These are phyloP conservation scores for Eucalyptus cladocalyx DNA, from an alignment of 345 rosid species.

Conservation along the genomic window DNA sequence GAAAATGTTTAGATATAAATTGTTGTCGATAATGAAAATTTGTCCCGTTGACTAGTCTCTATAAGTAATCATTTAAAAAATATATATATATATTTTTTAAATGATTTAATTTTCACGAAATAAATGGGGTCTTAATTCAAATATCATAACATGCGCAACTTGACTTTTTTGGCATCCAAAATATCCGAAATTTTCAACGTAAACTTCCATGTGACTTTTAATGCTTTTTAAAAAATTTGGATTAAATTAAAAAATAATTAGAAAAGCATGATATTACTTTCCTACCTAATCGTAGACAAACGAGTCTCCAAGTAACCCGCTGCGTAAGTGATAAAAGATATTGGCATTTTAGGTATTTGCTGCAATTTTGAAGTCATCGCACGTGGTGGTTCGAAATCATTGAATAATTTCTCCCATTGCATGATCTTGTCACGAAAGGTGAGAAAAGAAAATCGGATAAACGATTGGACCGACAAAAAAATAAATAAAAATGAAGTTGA, in stretches of 20 bases:
- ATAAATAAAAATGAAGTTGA: not conserved
- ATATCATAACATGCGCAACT: not conserved
- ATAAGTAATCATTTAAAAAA: too few relatives aligned
- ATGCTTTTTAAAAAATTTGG: fast-evolving
- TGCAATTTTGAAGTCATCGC: not conserved
- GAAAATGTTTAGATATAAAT: too few relatives aligned
- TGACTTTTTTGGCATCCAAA: not conserved
- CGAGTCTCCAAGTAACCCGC: not conserved
- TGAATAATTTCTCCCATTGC: not conserved
- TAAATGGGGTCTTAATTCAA: not conserved
- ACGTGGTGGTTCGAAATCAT: not conserved
- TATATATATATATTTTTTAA: too few relatives aligned
- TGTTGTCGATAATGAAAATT: too few relatives aligned
- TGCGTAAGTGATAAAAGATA: not conserved
- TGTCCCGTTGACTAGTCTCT: too few relatives aligned
- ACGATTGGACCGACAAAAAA: not conserved
- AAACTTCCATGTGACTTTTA: not conserved
- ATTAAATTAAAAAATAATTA: not conserved
- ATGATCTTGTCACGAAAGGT: not conserved
- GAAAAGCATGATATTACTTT: not conserved
- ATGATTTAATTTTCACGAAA: not conserved
- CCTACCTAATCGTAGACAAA: not conserved
- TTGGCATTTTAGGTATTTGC: not conserved
- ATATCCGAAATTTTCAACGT: not conserved
- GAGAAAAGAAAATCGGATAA: not conserved